These are phyloP conservation scores for Colletotrichum theobromicola DNA, from an alignment of 2,329 filamentous ascomycete species.

Conservation along the genomic window DNA sequence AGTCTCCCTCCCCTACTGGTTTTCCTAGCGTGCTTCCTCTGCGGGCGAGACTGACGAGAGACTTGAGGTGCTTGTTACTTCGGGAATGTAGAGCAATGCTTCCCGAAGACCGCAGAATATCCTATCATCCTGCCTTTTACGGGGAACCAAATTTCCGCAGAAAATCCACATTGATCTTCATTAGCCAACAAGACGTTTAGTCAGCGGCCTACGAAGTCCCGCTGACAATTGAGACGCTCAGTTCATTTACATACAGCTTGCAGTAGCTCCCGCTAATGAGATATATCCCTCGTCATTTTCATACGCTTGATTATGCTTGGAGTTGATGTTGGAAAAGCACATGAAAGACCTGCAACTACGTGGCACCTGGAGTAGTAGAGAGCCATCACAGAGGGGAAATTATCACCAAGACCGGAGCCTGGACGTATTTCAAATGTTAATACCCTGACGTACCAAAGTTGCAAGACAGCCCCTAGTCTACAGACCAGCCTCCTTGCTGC, in stretches of 20 bases:
- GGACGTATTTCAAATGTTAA: neutral
- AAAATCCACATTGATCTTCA: neutral
- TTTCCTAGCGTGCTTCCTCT: neutral
- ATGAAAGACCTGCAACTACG: neutral
- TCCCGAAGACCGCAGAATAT: neutral
- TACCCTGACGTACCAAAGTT: neutral
- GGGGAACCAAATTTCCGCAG: neutral
- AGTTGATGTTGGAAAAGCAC: neutral
- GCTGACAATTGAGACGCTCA: neutral
- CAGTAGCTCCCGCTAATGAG: rapidly evolving
- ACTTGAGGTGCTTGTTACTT: neutral
- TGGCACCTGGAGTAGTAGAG: neutral
- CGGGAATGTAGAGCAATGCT: neutral
- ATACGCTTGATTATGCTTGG: too few relatives aligned
- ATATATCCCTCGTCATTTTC: too few relatives aligned
- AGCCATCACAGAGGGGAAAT: neutral
- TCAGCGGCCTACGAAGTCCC: neutral
- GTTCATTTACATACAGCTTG: neutral
- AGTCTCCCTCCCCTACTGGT: neutral
- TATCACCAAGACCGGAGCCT: neutral
- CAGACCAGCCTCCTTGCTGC: neutral
- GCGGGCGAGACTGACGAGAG: neutral
- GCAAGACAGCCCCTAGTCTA: neutral
- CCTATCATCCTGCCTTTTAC: neutral
- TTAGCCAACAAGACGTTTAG: neutral